These are phyloP conservation scores for Geosiphon pyriformis DNA, from an alignment of 192 early-diverging fungal genomes.

Conservation along the genomic window DNA sequence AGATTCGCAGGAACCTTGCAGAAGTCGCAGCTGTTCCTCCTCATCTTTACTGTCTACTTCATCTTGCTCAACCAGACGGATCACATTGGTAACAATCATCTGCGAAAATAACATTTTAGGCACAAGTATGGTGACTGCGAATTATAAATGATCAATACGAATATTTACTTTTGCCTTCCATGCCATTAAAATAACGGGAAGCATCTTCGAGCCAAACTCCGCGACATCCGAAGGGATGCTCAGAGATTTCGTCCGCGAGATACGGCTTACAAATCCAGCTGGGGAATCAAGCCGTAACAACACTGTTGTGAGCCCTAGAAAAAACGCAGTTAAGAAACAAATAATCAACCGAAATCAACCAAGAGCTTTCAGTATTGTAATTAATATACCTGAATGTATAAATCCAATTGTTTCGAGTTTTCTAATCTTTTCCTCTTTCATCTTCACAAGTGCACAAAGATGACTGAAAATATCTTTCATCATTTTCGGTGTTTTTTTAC, in stretches of 20 bases:
- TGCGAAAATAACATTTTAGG: conserved; percentile 11
- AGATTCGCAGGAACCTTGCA: conserved; percentile 16
- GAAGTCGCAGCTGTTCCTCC: conserved; percentile 13
- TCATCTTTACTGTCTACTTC: conserved; percentile 5
- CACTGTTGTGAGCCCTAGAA: conserved; percentile 17
- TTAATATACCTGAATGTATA: conserved; percentile 24
- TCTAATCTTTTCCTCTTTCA: conserved; percentile 13
- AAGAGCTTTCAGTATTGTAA: conserved; percentile 1
- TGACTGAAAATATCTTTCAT: conserved; percentile 28
- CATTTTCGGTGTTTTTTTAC: conserved; percentile 25
- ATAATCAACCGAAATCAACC: background rate
- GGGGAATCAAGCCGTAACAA: conserved; percentile 16
- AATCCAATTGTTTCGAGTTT: conserved; percentile 27
- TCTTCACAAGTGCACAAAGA: conserved; percentile 12
- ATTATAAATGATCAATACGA: conserved; percentile 20
- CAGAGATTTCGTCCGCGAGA: conserved; percentile 11
- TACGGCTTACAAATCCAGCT: conserved; percentile 20
- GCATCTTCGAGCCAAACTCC: conserved; percentile 3
- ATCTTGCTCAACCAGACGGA: conserved; percentile 23
- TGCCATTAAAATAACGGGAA: conserved; percentile 15
- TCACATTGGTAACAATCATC: conserved; percentile 22
- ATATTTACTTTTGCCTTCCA: conserved; percentile 23
- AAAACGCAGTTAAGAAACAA: conserved; percentile 11
- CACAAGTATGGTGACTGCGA: background rate
- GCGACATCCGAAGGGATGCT: conserved; percentile 3